These are phyloP conservation scores for Athelia sp. DNA, from an alignment of 1,284 basidiomycete genomes.

Conservation along the genomic window DNA sequence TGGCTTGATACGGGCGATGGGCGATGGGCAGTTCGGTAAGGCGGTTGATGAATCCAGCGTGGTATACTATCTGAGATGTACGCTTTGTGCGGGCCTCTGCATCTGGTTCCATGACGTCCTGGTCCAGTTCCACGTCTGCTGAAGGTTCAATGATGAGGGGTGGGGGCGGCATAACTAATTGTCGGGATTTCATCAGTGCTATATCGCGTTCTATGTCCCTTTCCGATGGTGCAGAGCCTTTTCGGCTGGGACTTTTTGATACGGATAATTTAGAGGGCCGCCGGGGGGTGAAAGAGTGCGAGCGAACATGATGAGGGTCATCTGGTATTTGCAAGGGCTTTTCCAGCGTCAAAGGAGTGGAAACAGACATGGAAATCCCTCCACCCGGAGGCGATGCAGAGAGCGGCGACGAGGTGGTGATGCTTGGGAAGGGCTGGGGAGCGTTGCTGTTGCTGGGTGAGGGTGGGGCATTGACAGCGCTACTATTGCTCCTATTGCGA, in stretches of 20 bases:
- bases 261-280: constrained; percentile 62
- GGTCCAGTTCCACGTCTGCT: constrained; percentile 5
- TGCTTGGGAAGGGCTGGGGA: constrained; percentile 44
- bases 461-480: constrained; percentile 25
- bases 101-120: constrained; percentile 8
- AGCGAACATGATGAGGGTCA: constrained; percentile 46
- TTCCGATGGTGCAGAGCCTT: constrained; percentile 42
- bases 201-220: constrained; percentile 21
- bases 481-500: constrained; percentile 40
- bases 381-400: constrained; percentile 20
- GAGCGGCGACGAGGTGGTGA: constrained; percentile 13
- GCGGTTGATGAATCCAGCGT: constrained; percentile 71
- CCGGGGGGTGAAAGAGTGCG: constrained; percentile 65
- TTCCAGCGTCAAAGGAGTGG: constrained; percentile 17
- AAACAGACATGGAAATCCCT: constrained; percentile 28
- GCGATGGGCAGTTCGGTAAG: constrained; percentile 41
- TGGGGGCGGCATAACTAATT: constrained; percentile 42
- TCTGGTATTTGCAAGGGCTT: constrained; percentile 16
- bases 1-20: constrained; percentile 23
- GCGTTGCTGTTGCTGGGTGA: constrained; percentile 22
- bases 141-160: constrained; percentile 44
- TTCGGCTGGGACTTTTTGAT: constrained; percentile 48
- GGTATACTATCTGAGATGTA: constrained; percentile 72
- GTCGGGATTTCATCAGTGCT: constrained; percentile 20
- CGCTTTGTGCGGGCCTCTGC: constrained; percentile 39